These are phyloP conservation scores for Didymella exigua DNA, from an alignment of 2,329 filamentous ascomycete species.

Conservation along the genomic window DNA sequence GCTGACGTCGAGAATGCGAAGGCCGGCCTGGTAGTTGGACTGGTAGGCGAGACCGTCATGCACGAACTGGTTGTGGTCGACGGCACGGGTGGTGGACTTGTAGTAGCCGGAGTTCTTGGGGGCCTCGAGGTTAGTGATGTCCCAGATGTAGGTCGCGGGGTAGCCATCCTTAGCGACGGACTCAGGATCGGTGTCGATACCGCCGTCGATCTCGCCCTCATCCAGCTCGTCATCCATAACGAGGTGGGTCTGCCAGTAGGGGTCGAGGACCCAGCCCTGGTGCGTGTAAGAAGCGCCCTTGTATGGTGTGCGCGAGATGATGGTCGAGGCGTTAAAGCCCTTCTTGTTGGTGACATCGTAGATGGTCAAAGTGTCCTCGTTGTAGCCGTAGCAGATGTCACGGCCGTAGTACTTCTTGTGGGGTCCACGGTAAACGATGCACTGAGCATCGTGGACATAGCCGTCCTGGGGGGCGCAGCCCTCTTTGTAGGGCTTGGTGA, in stretches of 20 bases:
- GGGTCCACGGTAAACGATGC: slow-evolving; percentile 61
- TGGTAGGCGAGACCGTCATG: slow-evolving; percentile 50
- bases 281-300: slow-evolving; percentile 63
- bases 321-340: slow-evolving; percentile 60
- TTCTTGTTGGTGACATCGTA: slow-evolving; percentile 60
- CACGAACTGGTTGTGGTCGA: slow-evolving; percentile 57
- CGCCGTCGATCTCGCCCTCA: slow-evolving; percentile 42
- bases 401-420: slow-evolving; percentile 56
- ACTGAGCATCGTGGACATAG: slow-evolving; percentile 67
- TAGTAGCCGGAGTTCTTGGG: slow-evolving; percentile 51
- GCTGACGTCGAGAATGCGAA: slow-evolving; percentile 51
- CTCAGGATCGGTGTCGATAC: slow-evolving; percentile 23
- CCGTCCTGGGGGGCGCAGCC: slow-evolving; percentile 63
- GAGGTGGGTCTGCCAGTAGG: slow-evolving; percentile 44
- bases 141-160: slow-evolving; percentile 47
- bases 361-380: slow-evolving; percentile 60
- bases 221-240: slow-evolving; percentile 49
- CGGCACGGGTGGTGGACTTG: slow-evolving; percentile 46
- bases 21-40: slow-evolving; percentile 52
- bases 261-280: slow-evolving; percentile 61
- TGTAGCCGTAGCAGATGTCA: slow-evolving; percentile 64
- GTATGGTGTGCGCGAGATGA: slow-evolving; percentile 62
- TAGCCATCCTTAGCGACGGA: slow-evolving; percentile 42
- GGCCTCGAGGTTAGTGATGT: slow-evolving; percentile 45
- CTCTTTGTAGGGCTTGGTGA: slow-evolving; percentile 52